Evolutionary conservation across 176 grass and related monocot genomes (phyloP).

Genomic region (Oryza meyeriana): DNA sequence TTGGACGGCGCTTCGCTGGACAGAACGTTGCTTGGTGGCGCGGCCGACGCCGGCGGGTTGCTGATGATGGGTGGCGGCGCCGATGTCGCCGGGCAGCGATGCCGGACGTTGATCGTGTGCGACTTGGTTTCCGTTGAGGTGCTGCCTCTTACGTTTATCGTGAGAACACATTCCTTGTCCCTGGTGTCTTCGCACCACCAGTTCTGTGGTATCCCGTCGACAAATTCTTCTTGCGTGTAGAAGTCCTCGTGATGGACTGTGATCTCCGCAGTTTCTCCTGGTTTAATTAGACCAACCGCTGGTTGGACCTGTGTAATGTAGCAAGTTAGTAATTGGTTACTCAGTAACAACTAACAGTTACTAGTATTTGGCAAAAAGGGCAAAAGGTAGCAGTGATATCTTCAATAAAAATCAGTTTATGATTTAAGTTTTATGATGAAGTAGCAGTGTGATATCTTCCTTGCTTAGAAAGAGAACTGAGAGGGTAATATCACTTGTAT

Average conservation of each 20-base stretch:
- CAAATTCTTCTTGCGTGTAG: conserved; percentile 76
- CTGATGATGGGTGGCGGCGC: conserved; percentile 28
- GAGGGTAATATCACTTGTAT: background rate
- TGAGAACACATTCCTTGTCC: conserved; percentile 68
- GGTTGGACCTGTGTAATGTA: conserved; percentile 60
- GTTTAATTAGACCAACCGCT: conserved; percentile 68
- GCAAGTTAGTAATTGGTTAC: background rate
- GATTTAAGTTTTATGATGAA: background rate
- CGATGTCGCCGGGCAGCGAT: conserved; percentile 53
- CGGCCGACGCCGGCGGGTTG: background rate
- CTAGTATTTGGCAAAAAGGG: background rate
- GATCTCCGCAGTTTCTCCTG: conserved; percentile 67
- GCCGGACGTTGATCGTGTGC: conserved; percentile 61
- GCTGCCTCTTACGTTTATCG: conserved; percentile 61
- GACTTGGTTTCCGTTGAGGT: conserved; percentile 56
- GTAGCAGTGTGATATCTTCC: background rate
- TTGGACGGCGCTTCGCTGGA: conserved; percentile 38
- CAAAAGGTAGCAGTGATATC: background rate
- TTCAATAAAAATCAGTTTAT: background rate
- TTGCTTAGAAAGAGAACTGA: background rate
- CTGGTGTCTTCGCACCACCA: conserved; percentile 89
- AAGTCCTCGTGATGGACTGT: conserved; percentile 82
- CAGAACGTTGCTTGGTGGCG: conserved; percentile 29
- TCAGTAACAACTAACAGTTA: too few relatives aligned
- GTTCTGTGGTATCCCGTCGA: conserved; percentile 89